These are phyloP conservation scores for Vachellia collinsii DNA, from an alignment of 306 rosid genomes.

Conservation along the genomic window DNA sequence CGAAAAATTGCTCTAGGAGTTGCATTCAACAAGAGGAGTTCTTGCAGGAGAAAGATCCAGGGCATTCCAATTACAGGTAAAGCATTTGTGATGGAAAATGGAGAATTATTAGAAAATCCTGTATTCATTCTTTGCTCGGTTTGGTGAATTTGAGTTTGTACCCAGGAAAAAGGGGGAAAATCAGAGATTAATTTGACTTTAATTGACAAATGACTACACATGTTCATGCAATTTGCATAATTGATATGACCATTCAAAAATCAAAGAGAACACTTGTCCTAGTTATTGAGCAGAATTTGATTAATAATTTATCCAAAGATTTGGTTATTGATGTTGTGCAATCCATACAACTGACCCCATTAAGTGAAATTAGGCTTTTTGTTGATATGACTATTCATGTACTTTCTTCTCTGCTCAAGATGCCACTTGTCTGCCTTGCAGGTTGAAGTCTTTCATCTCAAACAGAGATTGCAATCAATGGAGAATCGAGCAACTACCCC, in stretches of 20 bases:
- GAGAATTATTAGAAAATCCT: neutral
- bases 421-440: constrained; percentile 36
- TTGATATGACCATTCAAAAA: neutral
- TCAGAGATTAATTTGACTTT: neutral
- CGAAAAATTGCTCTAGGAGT: constrained; percentile 52
- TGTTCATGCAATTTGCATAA: neutral
- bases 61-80: constrained; percentile 93
- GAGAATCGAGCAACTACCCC: constrained; percentile 92
- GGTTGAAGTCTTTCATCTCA: constrained; percentile 96
- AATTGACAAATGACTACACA: neutral
- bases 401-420: neutral
- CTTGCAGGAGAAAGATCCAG: constrained; percentile 90
- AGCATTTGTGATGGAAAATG: neutral
- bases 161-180: neutral
- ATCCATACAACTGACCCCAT: too few species aligned
- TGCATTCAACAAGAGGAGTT: constrained; percentile 96
- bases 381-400: neutral
- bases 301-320: too few species aligned
- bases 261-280: too few species aligned
- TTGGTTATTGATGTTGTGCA: too few species aligned
- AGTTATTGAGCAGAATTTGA: too few species aligned
- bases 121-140: neutral
- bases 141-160: neutral
- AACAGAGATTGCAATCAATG: constrained; percentile 90
- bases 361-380: too few species aligned